Evolutionary conservation across 1,284 basidiomycete genomes (phyloP), one percentile per base, ranked within the genome.

Genomic region (Pholiota adiposa): DNA sequence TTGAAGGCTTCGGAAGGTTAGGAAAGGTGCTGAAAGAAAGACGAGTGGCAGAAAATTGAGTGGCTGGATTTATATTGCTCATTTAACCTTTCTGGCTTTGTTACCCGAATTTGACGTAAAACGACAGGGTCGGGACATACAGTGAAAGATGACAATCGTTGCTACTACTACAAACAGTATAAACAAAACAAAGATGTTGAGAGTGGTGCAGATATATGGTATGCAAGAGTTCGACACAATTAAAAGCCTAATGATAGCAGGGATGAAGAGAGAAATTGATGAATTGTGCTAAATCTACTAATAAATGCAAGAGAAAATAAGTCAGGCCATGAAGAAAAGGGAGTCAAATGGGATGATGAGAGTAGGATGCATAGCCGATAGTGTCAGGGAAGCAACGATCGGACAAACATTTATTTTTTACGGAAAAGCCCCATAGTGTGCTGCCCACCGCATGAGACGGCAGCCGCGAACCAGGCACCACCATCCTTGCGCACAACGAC

Each of bases 371-470:
- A 19, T 18, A 48, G 16, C 1, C 27, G 44, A 27, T 23, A 46
- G 7, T 33, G 41, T 16, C 19, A 36, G 34, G 53, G 25, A 11
- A 46, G 18, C 16, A 23, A 38, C 18, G 43, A 23, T 55, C 43
- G 33, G 46, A 59, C 51, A 40, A 33, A 29, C 21, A 56, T 52
- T 59, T 51, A 65, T 62, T 69, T 67, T 69, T 82, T 88, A 68
- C 85, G 83, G 72, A 91, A 85, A 56, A 91, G 74, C 23, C 86
- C 89, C 12, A 91, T 67, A 5, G 87, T 84, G 69, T 91, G 89
- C 68, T 91, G 89, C 4, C 89, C 89, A 55, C 89, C 89, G 69
- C 88, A 90, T 0, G 86, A 79, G 40, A 84, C 86, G 23, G 79
- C 72, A 29, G 82, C 73, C 12, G 89, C 87, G 41, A 81, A 72